Conservation (phyloP, 176 grass and related monocot genomes). For the sorghum (Sorghum bicolor) region DNA sequence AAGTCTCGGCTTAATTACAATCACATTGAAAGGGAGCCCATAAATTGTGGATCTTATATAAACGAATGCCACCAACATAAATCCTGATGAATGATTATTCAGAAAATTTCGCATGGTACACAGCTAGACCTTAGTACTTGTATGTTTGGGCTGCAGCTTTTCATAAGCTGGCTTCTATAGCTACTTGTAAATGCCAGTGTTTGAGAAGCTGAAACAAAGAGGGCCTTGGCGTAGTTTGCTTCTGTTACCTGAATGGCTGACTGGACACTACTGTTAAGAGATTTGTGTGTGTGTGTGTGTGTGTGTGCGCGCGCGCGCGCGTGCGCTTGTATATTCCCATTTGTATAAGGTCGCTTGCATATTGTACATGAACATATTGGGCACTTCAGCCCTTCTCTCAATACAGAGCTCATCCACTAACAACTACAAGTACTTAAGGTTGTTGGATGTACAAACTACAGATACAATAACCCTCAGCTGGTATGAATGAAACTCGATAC, state of each 20-base stretch:
- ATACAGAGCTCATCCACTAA: too few relatives aligned
- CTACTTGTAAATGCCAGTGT: not conserved
- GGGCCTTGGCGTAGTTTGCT: not conserved
- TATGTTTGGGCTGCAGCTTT: not conserved
- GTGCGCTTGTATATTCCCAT: too few relatives aligned
- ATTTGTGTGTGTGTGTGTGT: too few relatives aligned
- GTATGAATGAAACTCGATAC: not conserved
- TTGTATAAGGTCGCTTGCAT: too few relatives aligned
- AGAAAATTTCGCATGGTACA: not conserved
- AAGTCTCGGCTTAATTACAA: not conserved
- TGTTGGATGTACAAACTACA: not conserved
- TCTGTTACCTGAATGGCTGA: conserved; percentile 11
- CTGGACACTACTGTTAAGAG: too few relatives aligned
- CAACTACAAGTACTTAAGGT: not conserved
- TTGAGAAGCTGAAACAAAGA: not conserved
- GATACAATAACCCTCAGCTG: conserved; percentile 1
- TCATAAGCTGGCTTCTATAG: not conserved
- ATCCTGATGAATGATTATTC: not conserved
- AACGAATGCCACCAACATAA: not conserved
- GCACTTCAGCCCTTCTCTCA: too few relatives aligned
- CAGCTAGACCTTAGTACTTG: not conserved
- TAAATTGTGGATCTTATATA: not conserved
- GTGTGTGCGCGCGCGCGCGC: too few relatives aligned
- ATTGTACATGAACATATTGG: too few relatives aligned
- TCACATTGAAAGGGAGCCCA: not conserved